phyloP scores from a whole-genome alignment of 257 asterid species.

The Lavandula angustifolia region DNA sequence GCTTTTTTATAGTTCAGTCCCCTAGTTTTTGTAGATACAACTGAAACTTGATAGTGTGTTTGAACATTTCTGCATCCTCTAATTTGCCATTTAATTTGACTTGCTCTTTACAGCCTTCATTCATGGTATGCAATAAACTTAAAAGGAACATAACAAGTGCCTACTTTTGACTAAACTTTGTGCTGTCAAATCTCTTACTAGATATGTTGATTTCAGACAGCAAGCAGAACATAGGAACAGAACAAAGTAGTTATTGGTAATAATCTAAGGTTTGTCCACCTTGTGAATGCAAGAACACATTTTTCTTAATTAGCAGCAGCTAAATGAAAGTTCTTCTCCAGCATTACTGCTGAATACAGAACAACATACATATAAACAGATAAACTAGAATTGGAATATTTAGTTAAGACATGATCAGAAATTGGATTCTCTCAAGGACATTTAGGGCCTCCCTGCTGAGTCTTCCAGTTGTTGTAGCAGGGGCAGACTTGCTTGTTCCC shows the following conservation, averaged over 20 bases:
- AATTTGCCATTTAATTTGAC: neutral
- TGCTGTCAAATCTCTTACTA: neutral
- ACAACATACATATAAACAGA: neutral
- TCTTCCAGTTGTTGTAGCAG: conserved; percentile 78
- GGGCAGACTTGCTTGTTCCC: conserved; percentile 75
- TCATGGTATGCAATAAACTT: neutral
- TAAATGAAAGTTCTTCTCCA: conserved; percentile 3
- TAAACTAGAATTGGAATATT: neutral
- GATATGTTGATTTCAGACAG: too few relatives aligned
- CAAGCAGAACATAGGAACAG: too few relatives aligned
- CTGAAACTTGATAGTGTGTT: conserved; percentile 20
- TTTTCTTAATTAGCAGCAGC: neutral
- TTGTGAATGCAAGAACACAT: neutral
- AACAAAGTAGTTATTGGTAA: too few relatives aligned
- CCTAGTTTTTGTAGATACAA: conserved; percentile 38
- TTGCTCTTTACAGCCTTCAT: neutral
- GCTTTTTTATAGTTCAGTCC: conserved; percentile 19
- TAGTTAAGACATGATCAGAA: neutral
- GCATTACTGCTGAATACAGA: neutral
- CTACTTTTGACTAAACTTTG: too few relatives aligned
- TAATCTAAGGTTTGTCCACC: too few relatives aligned
- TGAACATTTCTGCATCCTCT: conserved; percentile 10
- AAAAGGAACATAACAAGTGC: neutral
- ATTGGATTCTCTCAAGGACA: conserved; percentile 44
- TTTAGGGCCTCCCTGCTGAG: conserved; percentile 68